These are phyloP conservation scores for Neurospora intermedia DNA, from an alignment of 495 filamentous ascomycete genomes.

Conservation along the genomic window DNA sequence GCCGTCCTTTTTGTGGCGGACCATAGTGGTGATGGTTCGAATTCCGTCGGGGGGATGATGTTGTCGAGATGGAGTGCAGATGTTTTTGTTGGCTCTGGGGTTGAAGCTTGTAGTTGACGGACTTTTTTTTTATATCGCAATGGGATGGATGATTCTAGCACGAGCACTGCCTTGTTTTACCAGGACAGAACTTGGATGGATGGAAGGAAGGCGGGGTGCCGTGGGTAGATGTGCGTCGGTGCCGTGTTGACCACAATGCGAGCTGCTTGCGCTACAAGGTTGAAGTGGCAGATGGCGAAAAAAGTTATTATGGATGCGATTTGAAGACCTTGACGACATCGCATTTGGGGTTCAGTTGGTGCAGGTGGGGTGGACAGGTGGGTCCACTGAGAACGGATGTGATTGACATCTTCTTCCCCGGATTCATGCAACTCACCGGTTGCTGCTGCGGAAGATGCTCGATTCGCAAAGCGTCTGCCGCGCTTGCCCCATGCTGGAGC, in stretches of 20 bases:
- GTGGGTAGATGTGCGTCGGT: not conserved
- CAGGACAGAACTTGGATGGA: not conserved
- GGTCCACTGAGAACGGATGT: constrained; percentile 3
- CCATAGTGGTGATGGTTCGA: constrained; percentile 41
- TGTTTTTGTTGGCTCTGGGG: not conserved
- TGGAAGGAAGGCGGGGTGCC: not conserved
- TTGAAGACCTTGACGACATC: not conserved
- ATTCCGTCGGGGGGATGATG: not conserved
- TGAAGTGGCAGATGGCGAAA: not conserved
- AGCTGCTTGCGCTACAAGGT: not conserved
- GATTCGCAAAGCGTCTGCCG: not conserved
- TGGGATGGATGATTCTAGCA: not conserved
- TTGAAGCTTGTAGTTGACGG: not conserved
- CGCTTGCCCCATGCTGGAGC: not conserved
- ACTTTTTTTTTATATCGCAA: not conserved
- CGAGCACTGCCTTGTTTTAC: not conserved
- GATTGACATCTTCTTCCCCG: constrained; percentile 1
- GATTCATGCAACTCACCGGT: constrained; percentile 7
- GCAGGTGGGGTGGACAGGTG: constrained; percentile 2
- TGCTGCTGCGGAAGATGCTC: constrained; percentile 3
- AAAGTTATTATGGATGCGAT: not conserved
- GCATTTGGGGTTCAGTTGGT: not conserved
- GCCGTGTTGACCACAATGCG: not conserved
- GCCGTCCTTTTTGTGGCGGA: constrained; percentile 90
- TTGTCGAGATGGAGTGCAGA: not conserved